phyloP scores from a whole-genome alignment of 768 basidiomycete genomes.

The Pulveroboletus sp. region DNA sequence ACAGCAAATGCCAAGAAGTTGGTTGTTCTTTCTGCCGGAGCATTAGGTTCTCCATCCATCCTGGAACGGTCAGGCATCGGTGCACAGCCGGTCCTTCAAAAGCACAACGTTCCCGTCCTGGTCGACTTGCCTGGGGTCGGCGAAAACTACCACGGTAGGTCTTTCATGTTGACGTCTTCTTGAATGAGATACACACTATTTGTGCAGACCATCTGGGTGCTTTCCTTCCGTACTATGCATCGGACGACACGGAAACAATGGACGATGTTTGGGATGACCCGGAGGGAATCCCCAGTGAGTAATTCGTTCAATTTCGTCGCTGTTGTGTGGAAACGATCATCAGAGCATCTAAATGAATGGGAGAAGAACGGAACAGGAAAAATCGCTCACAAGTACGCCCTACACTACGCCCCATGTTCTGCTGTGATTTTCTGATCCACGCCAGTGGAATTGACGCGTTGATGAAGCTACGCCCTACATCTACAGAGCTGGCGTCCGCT shows the following conservation, averaged over 20 bases:
- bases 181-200: too few relatives aligned
- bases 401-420: neutral
- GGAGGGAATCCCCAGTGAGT: slow-evolving; percentile 38
- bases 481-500: slow-evolving; percentile 47
- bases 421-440: neutral
- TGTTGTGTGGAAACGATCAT: neutral
- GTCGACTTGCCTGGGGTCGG: slow-evolving; percentile 79
- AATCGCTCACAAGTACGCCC: slow-evolving; percentile 53
- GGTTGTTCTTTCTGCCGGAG: slow-evolving; percentile 52
- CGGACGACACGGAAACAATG: slow-evolving; percentile 46
- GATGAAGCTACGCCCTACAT: slow-evolving; percentile 51
- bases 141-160: slow-evolving; percentile 57
- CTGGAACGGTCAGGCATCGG: slow-evolving; percentile 73
- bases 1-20: slow-evolving; percentile 34
- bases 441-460: slow-evolving; percentile 51
- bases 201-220: slow-evolving; percentile 29
- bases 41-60: slow-evolving; percentile 56
- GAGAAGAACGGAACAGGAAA: slow-evolving; percentile 41
- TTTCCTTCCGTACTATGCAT: slow-evolving; percentile 24
- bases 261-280: slow-evolving; percentile 42
- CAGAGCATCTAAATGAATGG: slow-evolving; percentile 34
- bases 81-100: slow-evolving; percentile 42
- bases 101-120: slow-evolving; percentile 42
- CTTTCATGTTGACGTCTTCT: fast-evolving
- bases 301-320: slow-evolving; percentile 9